Evolutionary conservation across 140 eudicot species (phyloP).

Genomic region (Flaveria floridana): DNA sequence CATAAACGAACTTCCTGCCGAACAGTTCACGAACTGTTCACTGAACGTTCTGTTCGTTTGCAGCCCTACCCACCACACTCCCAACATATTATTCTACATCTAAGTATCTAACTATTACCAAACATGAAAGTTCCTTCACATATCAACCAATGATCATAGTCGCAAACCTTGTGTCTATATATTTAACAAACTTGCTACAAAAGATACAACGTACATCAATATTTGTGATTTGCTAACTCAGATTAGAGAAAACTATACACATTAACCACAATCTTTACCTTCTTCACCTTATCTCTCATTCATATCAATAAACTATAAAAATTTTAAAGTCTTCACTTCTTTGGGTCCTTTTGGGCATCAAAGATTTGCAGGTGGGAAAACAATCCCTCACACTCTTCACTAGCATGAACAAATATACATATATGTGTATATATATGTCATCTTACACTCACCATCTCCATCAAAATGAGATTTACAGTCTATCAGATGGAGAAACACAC

Average conservation of each 20-base stretch:
- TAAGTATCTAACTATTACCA: not conserved
- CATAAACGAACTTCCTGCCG: too few species aligned
- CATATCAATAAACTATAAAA: slow-evolving; percentile 26
- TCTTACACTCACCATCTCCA: slow-evolving; percentile 21
- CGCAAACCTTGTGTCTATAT: too few species aligned
- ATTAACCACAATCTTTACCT: slow-evolving; percentile 37
- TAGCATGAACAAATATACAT: slow-evolving; percentile 11
- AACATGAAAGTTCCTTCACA: not conserved
- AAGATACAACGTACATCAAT: not conserved
- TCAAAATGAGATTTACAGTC: slow-evolving; percentile 10
- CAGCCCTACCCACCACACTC: not conserved
- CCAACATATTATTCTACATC: not conserved
- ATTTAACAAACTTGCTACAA: not conserved
- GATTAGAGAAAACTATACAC: slow-evolving; percentile 23
- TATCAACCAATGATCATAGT: too few species aligned
- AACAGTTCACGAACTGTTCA: too few species aligned
- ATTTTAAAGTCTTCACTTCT: slow-evolving; percentile 34
- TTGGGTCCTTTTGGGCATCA: slow-evolving; percentile 28
- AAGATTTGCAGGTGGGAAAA: slow-evolving; percentile 32
- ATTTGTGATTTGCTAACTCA: not conserved
- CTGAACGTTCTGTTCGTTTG: too few species aligned
- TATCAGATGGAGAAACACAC: slow-evolving; percentile 30
- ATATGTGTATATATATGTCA: slow-evolving; percentile 17
- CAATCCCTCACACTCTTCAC: slow-evolving; percentile 37
- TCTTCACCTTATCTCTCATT: slow-evolving; percentile 27